These are phyloP conservation scores for Fagopyrum homotropicum DNA, from an alignment of 148 eudicot species.

Conservation along the genomic window DNA sequence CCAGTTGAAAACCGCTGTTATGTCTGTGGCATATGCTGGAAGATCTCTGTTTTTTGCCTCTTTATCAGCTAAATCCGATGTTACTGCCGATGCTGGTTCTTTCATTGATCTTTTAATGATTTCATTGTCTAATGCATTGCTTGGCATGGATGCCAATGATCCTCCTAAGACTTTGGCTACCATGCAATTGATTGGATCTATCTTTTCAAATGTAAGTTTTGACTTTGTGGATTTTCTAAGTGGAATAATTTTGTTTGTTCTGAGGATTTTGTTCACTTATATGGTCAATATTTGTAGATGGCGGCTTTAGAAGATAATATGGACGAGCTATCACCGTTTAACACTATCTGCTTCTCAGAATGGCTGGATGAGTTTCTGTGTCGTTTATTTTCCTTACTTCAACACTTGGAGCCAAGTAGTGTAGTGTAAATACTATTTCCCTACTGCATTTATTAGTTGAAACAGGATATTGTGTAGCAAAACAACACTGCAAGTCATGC, in stretches of 20 bases:
- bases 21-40: constrained; percentile 81
- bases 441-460: not conserved
- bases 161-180: constrained; percentile 98
- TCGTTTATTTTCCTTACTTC: constrained; percentile 80
- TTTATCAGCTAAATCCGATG: constrained; percentile 36
- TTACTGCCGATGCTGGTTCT: constrained; percentile 34
- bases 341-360: constrained; percentile 70
- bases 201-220: constrained; percentile 80
- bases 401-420: constrained; percentile 92
- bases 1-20: constrained; percentile 90
- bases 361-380: constrained; percentile 98
- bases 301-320: constrained; percentile 59
- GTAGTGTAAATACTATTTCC: constrained; percentile 46
- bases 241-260: not conserved
- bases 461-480: not conserved
- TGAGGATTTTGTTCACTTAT: constrained; percentile 17
- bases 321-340: constrained; percentile 39
- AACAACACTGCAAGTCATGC: not conserved
- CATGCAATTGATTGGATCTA: constrained; percentile 92
- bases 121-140: constrained; percentile 82
- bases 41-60: constrained; percentile 67
- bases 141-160: constrained; percentile 99
- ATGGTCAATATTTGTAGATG: constrained; percentile 45
- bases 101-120: constrained; percentile 68
- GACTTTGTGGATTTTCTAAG: constrained; percentile 7